phyloP scores from a whole-genome alignment of 2,329 filamentous ascomycete species.

The Waltergamsia citrina region DNA sequence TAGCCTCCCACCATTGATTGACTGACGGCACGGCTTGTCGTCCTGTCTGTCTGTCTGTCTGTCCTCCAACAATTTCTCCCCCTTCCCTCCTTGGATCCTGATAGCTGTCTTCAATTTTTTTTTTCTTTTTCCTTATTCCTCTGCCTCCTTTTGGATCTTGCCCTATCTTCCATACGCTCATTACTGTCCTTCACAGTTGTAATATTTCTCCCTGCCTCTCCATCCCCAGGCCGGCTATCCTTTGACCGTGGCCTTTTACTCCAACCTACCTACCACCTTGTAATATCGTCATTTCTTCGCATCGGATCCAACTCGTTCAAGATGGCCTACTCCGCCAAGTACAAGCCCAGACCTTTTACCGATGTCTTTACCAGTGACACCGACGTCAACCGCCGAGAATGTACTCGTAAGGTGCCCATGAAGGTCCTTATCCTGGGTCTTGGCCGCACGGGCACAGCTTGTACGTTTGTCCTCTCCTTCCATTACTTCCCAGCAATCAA shows the following conservation, averaged over 20 bases:
- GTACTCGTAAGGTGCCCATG: conserved; percentile 60
- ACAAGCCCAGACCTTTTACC: conserved; percentile 32
- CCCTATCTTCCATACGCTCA: not conserved
- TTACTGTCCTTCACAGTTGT: not conserved
- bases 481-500: not conserved
- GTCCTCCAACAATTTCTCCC: too few relatives aligned
- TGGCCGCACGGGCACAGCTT: conserved; percentile 62
- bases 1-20: too few relatives aligned
- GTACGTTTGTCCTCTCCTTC: conserved; percentile 28
- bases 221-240: not conserved
- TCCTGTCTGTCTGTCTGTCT: too few relatives aligned
- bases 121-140: not conserved
- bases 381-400: conserved; percentile 57
- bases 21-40: too few relatives aligned
- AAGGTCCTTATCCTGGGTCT: conserved; percentile 61
- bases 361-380: conserved; percentile 57
- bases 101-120: not conserved
- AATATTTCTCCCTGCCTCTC: not conserved
- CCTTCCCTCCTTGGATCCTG: too few relatives aligned
- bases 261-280: not conserved
- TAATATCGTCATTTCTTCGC: not conserved
- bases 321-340: conserved; percentile 19
- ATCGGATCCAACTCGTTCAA: conserved; percentile 1
- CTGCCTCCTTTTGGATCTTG: not conserved
- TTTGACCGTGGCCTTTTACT: not conserved